phyloP scores from a whole-genome alignment of 2,329 filamentous ascomycete genomes.

The Aspergillus felis region DNA sequence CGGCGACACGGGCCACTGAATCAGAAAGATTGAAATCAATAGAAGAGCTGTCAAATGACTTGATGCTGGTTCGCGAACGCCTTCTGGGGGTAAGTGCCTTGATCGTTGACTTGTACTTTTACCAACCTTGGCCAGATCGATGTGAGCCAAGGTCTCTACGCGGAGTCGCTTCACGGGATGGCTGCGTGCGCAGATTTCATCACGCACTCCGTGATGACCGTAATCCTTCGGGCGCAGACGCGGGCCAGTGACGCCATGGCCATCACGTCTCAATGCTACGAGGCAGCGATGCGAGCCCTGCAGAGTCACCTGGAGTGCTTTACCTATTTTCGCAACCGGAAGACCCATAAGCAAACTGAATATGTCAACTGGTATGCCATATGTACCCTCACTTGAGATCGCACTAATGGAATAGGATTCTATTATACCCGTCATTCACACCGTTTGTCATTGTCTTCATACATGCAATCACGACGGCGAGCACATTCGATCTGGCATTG shows the following conservation, averaged over 20 bases:
- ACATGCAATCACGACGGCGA: constrained; percentile 24
- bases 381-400: not conserved
- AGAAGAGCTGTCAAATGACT: constrained; percentile 17
- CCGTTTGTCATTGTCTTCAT: constrained; percentile 27
- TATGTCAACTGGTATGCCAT: constrained; percentile 22
- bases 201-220: constrained; percentile 20
- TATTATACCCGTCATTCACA: constrained; percentile 25
- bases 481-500: constrained; percentile 15
- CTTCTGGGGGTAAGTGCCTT: constrained; percentile 15
- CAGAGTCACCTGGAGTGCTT: constrained; percentile 26
- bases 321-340: constrained; percentile 19
- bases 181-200: constrained; percentile 24
- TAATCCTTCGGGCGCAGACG: constrained; percentile 24
- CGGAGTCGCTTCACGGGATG: constrained; percentile 23
- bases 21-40: constrained; percentile 13
- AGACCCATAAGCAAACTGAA: constrained; percentile 25
- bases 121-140: constrained; percentile 13
- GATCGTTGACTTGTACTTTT: not conserved
- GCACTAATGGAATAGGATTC: constrained; percentile 12
- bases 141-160: constrained; percentile 19
- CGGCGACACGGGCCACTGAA: constrained; percentile 13
- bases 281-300: constrained; percentile 21
- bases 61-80: constrained; percentile 20
- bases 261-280: constrained; percentile 23
- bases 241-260: constrained; percentile 19